Conservation (phyloP, 441 rosid genomes). For the Daphne laureola region DNA sequence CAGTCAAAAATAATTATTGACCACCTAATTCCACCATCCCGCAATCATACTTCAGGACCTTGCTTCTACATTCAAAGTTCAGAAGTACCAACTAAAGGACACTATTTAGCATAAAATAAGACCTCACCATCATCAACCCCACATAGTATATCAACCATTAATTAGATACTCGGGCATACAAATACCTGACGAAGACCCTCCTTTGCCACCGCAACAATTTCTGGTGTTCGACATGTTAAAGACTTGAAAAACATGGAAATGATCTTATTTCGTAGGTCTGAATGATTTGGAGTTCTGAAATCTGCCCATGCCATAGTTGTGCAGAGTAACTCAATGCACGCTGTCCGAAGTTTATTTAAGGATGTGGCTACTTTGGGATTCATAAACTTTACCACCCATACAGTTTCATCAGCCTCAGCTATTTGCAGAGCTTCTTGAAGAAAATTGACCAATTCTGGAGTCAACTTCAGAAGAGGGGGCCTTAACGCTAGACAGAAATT, state of each 20-base stretch:
- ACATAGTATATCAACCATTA: neutral
- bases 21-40: neutral
- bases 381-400: slow-evolving; percentile 86
- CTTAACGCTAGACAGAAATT: slow-evolving; percentile 94
- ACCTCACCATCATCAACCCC: neutral
- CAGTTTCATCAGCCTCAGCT: slow-evolving; percentile 97
- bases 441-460: slow-evolving; percentile 86
- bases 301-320: slow-evolving; percentile 99
- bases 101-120: no score
- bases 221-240: slow-evolving; percentile 86
- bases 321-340: slow-evolving; percentile 94
- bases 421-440: slow-evolving; percentile 98
- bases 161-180: slow-evolving; percentile 8
- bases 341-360: slow-evolving; percentile 82
- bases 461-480: slow-evolving; percentile 96
- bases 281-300: slow-evolving; percentile 77
- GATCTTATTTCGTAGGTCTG: slow-evolving; percentile 87
- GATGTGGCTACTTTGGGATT: slow-evolving; percentile 81
- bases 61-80: neutral
- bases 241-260: slow-evolving; percentile 99
- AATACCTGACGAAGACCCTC: slow-evolving; percentile 96
- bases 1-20: no score
- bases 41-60: neutral
- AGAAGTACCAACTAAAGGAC: neutral
- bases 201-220: slow-evolving; percentile 97